Conservation (phyloP, 2,329 filamentous ascomycete genomes). For the Alternaria gansuensis region DNA sequence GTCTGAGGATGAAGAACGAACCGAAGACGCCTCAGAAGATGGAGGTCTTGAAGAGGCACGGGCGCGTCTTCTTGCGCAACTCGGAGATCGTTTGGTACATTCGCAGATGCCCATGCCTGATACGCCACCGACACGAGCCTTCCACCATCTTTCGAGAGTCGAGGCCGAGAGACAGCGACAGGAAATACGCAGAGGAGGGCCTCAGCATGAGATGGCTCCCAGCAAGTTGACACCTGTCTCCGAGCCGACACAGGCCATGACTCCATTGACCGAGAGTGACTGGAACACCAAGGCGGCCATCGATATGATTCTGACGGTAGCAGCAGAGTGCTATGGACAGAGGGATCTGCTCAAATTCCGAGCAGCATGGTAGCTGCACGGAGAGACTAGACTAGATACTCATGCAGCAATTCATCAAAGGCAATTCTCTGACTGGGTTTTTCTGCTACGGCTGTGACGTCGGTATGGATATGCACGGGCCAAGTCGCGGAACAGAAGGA, state of each 20-base stretch:
- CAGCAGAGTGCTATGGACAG: slow-evolving; percentile 90
- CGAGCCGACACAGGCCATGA: neutral
- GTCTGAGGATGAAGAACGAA: slow-evolving; percentile 31
- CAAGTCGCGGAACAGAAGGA: slow-evolving; percentile 18
- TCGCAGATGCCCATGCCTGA: slow-evolving; percentile 22
- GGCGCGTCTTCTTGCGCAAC: slow-evolving; percentile 56
- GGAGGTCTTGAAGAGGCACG: slow-evolving; percentile 61
- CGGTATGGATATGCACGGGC: slow-evolving; percentile 25
- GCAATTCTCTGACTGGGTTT: slow-evolving; percentile 5
- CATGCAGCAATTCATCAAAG: slow-evolving; percentile 8
- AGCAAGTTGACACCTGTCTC: neutral
- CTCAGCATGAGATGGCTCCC: slow-evolving; percentile 4
- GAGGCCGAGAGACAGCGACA: slow-evolving; percentile 38
- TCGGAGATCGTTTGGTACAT: slow-evolving; percentile 48
- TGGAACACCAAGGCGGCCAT: slow-evolving; percentile 70
- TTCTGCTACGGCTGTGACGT: slow-evolving; percentile 20
- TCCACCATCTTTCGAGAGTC: slow-evolving; percentile 22
- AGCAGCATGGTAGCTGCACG: slow-evolving; percentile 51
- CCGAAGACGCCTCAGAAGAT: slow-evolving; percentile 18
- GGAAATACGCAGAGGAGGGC: slow-evolving; percentile 22
- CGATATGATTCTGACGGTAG: slow-evolving; percentile 90
- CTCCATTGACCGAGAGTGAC: slow-evolving; percentile 54
- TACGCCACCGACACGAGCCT: neutral
- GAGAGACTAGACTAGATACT: slow-evolving; percentile 5
- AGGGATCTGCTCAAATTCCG: slow-evolving; percentile 82